Evolutionary conservation across 2,329 filamentous ascomycete genomes (phyloP), one percentile per base, ranked within the genome.

Genomic region (Monilinia fructicola): DNA sequence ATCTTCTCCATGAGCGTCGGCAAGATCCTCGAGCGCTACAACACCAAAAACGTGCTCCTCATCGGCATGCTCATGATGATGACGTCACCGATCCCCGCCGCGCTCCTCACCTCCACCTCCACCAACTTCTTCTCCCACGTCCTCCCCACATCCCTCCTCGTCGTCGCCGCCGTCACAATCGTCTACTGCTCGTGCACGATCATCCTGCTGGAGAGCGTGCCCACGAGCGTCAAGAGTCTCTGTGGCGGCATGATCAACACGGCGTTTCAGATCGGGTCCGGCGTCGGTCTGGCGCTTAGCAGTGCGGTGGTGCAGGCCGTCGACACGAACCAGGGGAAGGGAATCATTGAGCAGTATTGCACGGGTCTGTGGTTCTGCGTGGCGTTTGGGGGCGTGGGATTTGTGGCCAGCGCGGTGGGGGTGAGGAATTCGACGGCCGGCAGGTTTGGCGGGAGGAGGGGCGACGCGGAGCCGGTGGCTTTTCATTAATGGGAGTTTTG

Each of bases 181-280:
- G 78, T 78, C 5, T 81, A 79, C 64, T 77, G 78, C 35, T 79
- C 78, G 1, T 78, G 78, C 6, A 80, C 77, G n/a, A 78, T 78
- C 1, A 75, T 78, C 4, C 75, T 80, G 5, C 61, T 81, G 21
- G 75, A 75, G 0, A 78, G 75, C 46, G 79, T 80, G 1, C 79
- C 79, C 0, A 72, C 77, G 10, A 76, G 79, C 38, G 78, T 79
- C 14, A 80, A 80, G 70, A 78, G 76, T 50, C 68, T 79, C 2
- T 78, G 77, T 65, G 78, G 78, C 28, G 78, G 78, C 23, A 79
- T 79, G 62, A 77, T 80, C 48, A 80, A 80, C 64, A 80, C 79
- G 5, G 78, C 79, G 5, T 80, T 79, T 67, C 78, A 80, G 72
- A 79, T 80, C 28, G 78, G 79, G 11, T 78, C 76, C 28, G 78